phyloP scores from a whole-genome alignment of 2,329 filamentous ascomycete species.

The Diatrype stigma region DNA sequence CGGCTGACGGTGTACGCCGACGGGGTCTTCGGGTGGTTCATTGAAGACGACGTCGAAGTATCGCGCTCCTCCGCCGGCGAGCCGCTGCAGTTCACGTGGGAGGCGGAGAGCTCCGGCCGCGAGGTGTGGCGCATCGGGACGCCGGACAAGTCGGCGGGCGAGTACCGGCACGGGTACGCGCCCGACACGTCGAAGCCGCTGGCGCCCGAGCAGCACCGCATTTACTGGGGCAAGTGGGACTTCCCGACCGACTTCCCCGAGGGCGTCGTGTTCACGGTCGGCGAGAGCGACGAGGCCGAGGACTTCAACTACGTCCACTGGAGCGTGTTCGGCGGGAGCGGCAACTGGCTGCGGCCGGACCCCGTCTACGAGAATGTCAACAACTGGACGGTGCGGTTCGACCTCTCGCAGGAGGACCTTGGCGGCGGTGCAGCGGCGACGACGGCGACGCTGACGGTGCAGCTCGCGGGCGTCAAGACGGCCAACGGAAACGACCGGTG shows the following conservation, averaged over 20 bases:
- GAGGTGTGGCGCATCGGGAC: constrained; percentile 60
- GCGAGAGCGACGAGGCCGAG: constrained; percentile 40
- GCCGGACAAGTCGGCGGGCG: constrained; percentile 56
- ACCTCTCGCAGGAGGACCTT: constrained; percentile 39
- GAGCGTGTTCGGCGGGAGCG: constrained; percentile 56
- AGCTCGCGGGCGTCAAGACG: constrained; percentile 58
- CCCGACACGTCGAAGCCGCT: constrained; percentile 44
- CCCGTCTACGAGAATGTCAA: constrained; percentile 44
- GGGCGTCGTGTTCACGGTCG: constrained; percentile 53
- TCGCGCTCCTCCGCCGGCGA: constrained; percentile 31
- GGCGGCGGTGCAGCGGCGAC: constrained; percentile 26
- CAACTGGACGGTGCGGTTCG: constrained; percentile 56
- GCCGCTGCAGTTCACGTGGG: constrained; percentile 41
- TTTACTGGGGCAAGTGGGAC: constrained; percentile 59
- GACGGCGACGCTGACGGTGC: constrained; percentile 56
- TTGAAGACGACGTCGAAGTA: constrained; percentile 46
- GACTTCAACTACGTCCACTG: constrained; percentile 63
- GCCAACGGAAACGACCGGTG: constrained; percentile 56
- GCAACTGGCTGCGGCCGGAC: constrained; percentile 39
- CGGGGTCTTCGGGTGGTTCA: constrained; percentile 57
- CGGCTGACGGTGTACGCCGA: constrained; percentile 60
- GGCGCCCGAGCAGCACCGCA: constrained; percentile 50
- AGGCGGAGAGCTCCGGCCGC: constrained; percentile 48
- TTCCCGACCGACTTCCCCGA: constrained; percentile 55
- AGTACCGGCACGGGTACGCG: constrained; percentile 54